Evolutionary conservation across 768 basidiomycete genomes (phyloP).

Genomic region (Porpolomopsis calyptriformis): DNA sequence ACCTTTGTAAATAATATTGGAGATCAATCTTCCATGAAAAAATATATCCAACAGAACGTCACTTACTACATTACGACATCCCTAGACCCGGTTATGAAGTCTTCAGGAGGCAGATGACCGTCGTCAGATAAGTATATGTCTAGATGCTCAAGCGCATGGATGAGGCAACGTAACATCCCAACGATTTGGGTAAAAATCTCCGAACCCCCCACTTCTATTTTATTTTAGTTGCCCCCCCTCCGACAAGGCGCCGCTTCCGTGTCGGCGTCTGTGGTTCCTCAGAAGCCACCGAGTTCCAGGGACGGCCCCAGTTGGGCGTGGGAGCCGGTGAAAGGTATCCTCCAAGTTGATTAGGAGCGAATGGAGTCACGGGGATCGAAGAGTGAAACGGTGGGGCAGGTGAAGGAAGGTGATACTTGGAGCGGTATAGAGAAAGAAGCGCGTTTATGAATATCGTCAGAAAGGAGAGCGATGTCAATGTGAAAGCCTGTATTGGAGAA

Average conservation of each 20-base stretch:
- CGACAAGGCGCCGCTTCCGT: constrained; percentile 47
- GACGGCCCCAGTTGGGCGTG: constrained; percentile 36
- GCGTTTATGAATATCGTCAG: constrained; percentile 73
- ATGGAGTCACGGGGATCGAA: constrained; percentile 33
- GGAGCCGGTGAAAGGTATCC: constrained; percentile 42
- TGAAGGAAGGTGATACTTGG: constrained; percentile 42
- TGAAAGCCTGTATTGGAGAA: constrained; percentile 43
- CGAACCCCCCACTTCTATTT: constrained; percentile 26
- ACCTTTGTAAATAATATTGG: background rate
- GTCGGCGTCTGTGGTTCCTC: constrained; percentile 36
- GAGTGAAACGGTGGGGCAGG: constrained; percentile 24
- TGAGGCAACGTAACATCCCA: background rate
- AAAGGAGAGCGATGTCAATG: constrained; percentile 65
- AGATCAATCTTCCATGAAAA: background rate
- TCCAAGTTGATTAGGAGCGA: constrained; percentile 35
- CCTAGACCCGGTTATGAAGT: background rate
- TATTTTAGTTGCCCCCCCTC: constrained; percentile 44
- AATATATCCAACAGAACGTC: background rate
- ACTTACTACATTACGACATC: background rate
- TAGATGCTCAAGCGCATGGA: too few relatives aligned
- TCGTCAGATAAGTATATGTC: background rate
- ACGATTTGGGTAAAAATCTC: constrained; percentile 5
- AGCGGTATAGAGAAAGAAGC: constrained; percentile 67
- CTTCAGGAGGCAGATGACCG: background rate
- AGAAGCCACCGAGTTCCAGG: constrained; percentile 26